These are phyloP conservation scores for Tetragonia tetragonoides DNA, from an alignment of 148 eudicot species.

Conservation along the genomic window DNA sequence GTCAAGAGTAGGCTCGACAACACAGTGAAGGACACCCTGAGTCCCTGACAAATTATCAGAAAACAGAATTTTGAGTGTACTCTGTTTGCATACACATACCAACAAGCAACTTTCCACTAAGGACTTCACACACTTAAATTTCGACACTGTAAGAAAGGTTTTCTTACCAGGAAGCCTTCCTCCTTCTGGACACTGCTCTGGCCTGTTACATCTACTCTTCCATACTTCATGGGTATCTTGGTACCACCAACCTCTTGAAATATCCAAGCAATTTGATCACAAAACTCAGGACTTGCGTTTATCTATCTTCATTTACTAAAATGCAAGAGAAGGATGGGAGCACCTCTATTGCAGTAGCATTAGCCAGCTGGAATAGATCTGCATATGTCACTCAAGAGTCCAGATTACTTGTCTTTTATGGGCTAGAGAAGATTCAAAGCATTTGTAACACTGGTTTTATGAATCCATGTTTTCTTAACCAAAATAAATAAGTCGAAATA, in stretches of 20 bases:
- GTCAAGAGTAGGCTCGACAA: too few relatives aligned
- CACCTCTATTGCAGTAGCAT: conserved; percentile 99
- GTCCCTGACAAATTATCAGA: too few relatives aligned
- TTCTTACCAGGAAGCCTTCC: conserved; percentile 92
- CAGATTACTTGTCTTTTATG: conserved; percentile 86
- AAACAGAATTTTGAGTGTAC: too few relatives aligned
- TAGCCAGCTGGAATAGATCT: conserved; percentile 91
- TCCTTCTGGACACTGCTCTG: conserved; percentile 97
- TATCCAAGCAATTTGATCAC: conserved; percentile 15
- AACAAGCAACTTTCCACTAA: too few relatives aligned
- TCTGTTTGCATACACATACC: too few relatives aligned
- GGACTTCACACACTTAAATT: too few relatives aligned
- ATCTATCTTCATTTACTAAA: conserved; percentile 2
- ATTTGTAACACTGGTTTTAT: conserved; percentile 46
- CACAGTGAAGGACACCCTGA: too few relatives aligned
- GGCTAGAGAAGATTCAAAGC: conserved; percentile 93
- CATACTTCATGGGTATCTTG: conserved; percentile 90
- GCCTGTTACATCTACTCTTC: conserved; percentile 86
- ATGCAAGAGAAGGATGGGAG: neutral
- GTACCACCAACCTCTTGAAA: conserved; percentile 98
- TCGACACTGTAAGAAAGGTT: neutral
- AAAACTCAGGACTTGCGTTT: neutral
- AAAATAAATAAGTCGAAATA: neutral
- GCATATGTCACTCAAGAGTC: conserved; percentile 90
- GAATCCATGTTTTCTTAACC: conserved; percentile 15